phyloP scores from a whole-genome alignment of 345 rosid species.

The Ceriops decandra region DNA sequence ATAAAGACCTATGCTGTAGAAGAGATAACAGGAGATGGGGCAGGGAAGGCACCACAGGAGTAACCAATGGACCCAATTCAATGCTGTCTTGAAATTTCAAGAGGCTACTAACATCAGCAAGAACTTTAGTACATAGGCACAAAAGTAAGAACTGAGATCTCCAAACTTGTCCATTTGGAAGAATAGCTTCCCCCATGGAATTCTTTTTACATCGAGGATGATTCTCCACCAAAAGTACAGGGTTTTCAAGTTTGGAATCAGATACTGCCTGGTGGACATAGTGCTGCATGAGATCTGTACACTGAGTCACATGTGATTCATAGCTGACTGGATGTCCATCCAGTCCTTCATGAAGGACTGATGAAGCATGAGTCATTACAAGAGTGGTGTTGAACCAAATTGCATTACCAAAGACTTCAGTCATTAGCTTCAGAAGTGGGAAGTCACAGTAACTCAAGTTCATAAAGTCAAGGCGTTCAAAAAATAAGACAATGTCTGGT shows the following conservation, averaged over 20 bases:
- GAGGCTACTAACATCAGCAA: constrained; percentile 62
- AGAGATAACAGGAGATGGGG: constrained; percentile 86
- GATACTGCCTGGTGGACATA: constrained; percentile 65
- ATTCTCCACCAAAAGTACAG: constrained; percentile 76
- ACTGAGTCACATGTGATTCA: constrained; percentile 66
- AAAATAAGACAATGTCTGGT: constrained; percentile 74
- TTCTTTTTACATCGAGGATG: constrained; percentile 69
- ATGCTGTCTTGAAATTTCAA: constrained; percentile 61
- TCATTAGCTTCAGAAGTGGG: constrained; percentile 75
- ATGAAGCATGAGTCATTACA: constrained; percentile 82
- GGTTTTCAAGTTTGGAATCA: constrained; percentile 72
- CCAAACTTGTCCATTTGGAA: constrained; percentile 87
- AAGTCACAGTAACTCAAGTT: constrained; percentile 57
- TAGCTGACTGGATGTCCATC: constrained; percentile 58
- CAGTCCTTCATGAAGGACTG: constrained; percentile 63
- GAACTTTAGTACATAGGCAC: constrained; percentile 69
- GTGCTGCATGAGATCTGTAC: constrained; percentile 67
- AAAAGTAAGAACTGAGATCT: constrained; percentile 64
- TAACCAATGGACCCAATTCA: constrained; percentile 52
- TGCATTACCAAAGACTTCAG: constrained; percentile 65
- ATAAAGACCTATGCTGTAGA: constrained; percentile 49
- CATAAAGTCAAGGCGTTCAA: constrained; percentile 75
- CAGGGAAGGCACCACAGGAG: constrained; percentile 61
- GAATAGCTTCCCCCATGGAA: constrained; percentile 59
- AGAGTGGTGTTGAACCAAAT: constrained; percentile 88